Evolutionary conservation across 2,329 filamentous ascomycete species (phyloP).

Genomic region (Orbilia oligospora): DNA sequence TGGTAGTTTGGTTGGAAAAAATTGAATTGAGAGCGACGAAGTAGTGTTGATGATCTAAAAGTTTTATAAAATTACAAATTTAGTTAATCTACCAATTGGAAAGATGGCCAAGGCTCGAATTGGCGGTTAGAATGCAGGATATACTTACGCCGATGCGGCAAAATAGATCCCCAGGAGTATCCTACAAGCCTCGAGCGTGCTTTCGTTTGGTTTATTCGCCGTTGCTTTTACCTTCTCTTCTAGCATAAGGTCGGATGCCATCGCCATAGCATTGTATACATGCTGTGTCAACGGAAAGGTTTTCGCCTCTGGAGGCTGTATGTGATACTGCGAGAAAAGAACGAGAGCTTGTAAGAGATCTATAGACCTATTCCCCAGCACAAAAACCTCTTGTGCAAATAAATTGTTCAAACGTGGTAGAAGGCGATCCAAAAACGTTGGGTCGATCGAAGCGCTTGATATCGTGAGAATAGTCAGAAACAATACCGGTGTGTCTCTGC

Average conservation of each 20-base stretch:
- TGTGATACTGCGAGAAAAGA: constrained; percentile 37
- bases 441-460: constrained; percentile 14
- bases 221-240: constrained; percentile 18
- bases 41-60: constrained; percentile 14
- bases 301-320: constrained; percentile 24
- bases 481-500: constrained; percentile 16
- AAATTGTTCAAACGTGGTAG: constrained; percentile 18
- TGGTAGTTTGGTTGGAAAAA: constrained; percentile 20
- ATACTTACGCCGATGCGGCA: constrained; percentile 38
- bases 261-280: constrained; percentile 27
- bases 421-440: constrained; percentile 6
- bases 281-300: constrained; percentile 36
- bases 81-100: not conserved
- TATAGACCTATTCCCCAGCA: constrained; percentile 23
- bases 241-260: constrained; percentile 31
- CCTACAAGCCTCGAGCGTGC: constrained; percentile 13
- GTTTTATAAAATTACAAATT: not conserved
- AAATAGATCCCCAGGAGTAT: constrained; percentile 31
- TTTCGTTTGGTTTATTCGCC: not conserved
- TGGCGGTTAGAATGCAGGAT: not conserved
- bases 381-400: constrained; percentile 26
- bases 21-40: constrained; percentile 24
- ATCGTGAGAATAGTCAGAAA: constrained; percentile 31
- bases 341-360: constrained; percentile 33
- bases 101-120: not conserved